Percentiles rank a stretch among this genome's conserved stretches.
Conservation (phyloP, 805 yeast genomes). For the Candida silvatica region DNA sequence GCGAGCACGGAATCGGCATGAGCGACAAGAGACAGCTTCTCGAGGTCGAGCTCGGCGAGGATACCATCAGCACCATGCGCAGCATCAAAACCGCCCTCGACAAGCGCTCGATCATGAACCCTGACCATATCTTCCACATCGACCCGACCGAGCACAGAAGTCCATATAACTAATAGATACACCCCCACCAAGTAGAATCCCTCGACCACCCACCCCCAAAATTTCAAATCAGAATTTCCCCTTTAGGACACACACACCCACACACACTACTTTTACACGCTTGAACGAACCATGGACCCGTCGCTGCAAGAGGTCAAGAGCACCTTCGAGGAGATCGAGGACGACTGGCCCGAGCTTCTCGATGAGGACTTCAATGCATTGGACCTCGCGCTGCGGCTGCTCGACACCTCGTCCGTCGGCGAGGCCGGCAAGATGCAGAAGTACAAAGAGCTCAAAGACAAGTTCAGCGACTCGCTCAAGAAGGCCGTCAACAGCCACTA, state of each 20-base stretch:
- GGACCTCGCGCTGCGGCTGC: constrained; percentile 72
- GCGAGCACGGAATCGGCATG: constrained; percentile 82
- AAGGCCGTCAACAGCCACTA: constrained; percentile 72
- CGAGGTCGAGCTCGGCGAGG: constrained; percentile 55
- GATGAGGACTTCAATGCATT: constrained; percentile 65
- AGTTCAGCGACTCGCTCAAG: constrained; percentile 50
- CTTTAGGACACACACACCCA: too few relatives aligned
- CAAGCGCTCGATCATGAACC: constrained; percentile 65
- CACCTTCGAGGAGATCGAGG: constrained; percentile 3
- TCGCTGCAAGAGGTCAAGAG: background rate
- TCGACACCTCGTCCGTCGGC: constrained; percentile 90
- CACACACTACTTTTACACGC: too few relatives aligned
- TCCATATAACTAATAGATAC: background rate
- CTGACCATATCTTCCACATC: constrained; percentile 68
- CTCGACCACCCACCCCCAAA: background rate
- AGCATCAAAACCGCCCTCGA: constrained; percentile 63
- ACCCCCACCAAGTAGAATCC: background rate
- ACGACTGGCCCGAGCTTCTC: constrained; percentile 31
- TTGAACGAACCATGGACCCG: constrained; percentile 3
- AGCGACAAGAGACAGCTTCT: constrained; percentile 58
- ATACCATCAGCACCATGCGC: constrained; percentile 66
- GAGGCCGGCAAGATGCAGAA: constrained; percentile 65
- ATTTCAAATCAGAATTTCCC: too few relatives aligned
- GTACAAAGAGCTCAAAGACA: constrained; percentile 50
- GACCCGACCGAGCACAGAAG: constrained; percentile 38